These are phyloP conservation scores for Pythium phragmitis DNA, from an alignment of 352 stramenopile genomes.

Conservation along the genomic window DNA sequence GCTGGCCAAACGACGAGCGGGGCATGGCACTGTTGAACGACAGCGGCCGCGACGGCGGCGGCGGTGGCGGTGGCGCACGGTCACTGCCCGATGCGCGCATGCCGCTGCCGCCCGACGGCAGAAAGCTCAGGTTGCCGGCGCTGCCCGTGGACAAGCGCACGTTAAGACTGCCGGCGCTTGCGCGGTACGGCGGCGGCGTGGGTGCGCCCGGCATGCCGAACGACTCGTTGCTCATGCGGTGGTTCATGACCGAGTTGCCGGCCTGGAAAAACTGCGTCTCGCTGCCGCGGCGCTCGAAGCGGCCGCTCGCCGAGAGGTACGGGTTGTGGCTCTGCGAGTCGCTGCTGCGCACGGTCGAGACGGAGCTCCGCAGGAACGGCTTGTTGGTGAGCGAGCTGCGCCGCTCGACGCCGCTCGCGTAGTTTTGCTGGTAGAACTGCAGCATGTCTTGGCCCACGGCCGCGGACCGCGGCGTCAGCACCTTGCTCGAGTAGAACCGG, in stretches of 20 bases:
- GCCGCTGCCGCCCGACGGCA: too few relatives aligned
- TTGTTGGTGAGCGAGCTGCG: constrained; percentile 18
- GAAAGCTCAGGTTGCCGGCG: too few relatives aligned
- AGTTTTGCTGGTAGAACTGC: constrained; percentile 33
- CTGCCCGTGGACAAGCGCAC: background rate
- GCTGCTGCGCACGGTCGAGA: constrained; percentile 28
- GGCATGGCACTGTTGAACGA: constrained; percentile 22
- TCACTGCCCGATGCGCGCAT: constrained; percentile 1
- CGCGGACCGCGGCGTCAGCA: constrained; percentile 23
- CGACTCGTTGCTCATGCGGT: constrained; percentile 28
- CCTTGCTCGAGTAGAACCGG: constrained; percentile 58
- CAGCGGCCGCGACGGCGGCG: constrained; percentile 7
- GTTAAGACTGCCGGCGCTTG: background rate
- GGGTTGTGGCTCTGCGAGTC: constrained; percentile 20
- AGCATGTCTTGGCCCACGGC: constrained; percentile 28
- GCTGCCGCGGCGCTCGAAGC: constrained; percentile 23
- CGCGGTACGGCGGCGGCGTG: constrained; percentile 9
- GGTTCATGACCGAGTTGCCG: constrained; percentile 28
- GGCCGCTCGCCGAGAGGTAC: constrained; percentile 19
- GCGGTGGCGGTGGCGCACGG: constrained; percentile 12
- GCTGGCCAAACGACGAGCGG: constrained; percentile 17
- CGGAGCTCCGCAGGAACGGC: constrained; percentile 25
- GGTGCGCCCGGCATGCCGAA: background rate
- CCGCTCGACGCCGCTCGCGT: constrained; percentile 23
- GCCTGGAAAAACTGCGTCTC: constrained; percentile 30